phyloP scores from a whole-genome alignment of 352 stramenopile genomes.

The Pythium aristosporum region DNA sequence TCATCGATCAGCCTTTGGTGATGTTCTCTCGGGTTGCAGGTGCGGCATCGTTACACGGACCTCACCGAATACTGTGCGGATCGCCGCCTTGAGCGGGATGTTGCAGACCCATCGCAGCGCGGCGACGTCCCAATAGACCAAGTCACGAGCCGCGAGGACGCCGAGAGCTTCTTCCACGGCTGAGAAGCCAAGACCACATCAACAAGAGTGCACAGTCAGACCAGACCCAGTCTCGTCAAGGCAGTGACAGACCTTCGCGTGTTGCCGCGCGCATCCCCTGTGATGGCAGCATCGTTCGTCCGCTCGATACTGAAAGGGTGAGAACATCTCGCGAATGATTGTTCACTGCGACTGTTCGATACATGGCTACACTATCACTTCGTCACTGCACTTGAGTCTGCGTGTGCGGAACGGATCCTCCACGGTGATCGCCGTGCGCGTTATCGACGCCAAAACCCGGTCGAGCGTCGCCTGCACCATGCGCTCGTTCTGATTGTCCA shows the following conservation, averaged over 20 bases:
- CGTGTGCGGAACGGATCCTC: no score
- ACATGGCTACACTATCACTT: no score
- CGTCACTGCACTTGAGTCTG: no score
- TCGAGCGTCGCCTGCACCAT: no score
- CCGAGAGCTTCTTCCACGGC: constrained; percentile 55
- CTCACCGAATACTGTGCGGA: constrained; percentile 54
- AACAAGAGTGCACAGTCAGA: background rate
- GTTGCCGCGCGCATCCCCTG: background rate
- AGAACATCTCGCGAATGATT: no score
- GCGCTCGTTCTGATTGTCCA: no score
- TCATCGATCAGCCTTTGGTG: background rate
- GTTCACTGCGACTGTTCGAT: no score
- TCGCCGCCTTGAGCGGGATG: constrained; percentile 37
- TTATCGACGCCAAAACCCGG: no score
- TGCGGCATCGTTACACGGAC: constrained; percentile 22
- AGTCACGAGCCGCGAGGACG: constrained; percentile 43
- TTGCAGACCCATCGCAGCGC: constrained; percentile 40
- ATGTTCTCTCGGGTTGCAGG: background rate
- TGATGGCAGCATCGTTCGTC: background rate
- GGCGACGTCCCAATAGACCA: constrained; percentile 50
- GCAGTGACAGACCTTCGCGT: background rate
- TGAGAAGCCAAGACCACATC: background rate
- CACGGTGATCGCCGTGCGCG: no score
- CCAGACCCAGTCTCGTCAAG: background rate
- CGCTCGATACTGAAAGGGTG: no score